Percentiles rank a stretch among this genome's conserved stretches.
These are phyloP conservation scores for Phylloporus arenicola DNA, from an alignment of 768 basidiomycete species.

Conservation along the genomic window DNA sequence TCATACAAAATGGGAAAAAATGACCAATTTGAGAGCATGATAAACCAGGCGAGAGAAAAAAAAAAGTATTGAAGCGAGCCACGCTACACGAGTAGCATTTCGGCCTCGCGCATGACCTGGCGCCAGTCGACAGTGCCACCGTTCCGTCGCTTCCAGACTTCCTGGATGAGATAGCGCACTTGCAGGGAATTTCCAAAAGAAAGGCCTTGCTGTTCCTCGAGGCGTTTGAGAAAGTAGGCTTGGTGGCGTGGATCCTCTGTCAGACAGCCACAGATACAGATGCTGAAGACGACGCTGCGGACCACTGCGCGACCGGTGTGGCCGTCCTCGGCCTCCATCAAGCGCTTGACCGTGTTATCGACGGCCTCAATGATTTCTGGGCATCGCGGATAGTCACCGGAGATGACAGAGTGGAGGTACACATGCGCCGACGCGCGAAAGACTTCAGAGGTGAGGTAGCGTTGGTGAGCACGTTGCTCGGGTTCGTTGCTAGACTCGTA, in stretches of 20 bases:
- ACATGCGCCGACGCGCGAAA: constrained; percentile 73
- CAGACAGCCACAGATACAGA: constrained; percentile 68
- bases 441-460: constrained; percentile 47
- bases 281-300: constrained; percentile 72
- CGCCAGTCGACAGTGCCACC: constrained; percentile 56
- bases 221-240: constrained; percentile 37
- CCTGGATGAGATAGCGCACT: constrained; percentile 47
- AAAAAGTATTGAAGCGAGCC: background rate
- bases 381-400: constrained; percentile 63
- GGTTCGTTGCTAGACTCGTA: background rate
- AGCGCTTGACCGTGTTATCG: constrained; percentile 45
- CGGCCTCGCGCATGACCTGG: constrained; percentile 41
- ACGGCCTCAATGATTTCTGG: constrained; percentile 56
- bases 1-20: constrained; percentile 7
- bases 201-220: constrained; percentile 48
- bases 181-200: constrained; percentile 62
- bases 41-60: background rate
- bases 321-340: constrained; percentile 35
- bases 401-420: constrained; percentile 73
- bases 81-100: constrained; percentile 57
- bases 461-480: constrained; percentile 28
- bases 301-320: constrained; percentile 50
- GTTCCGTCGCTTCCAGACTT: constrained; percentile 51
- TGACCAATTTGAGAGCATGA: constrained; percentile 3
- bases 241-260: constrained; percentile 47